Evolutionary conservation across 169 alveolate species (phyloP).

Genomic region (Plasmodium yoelii): DNA sequence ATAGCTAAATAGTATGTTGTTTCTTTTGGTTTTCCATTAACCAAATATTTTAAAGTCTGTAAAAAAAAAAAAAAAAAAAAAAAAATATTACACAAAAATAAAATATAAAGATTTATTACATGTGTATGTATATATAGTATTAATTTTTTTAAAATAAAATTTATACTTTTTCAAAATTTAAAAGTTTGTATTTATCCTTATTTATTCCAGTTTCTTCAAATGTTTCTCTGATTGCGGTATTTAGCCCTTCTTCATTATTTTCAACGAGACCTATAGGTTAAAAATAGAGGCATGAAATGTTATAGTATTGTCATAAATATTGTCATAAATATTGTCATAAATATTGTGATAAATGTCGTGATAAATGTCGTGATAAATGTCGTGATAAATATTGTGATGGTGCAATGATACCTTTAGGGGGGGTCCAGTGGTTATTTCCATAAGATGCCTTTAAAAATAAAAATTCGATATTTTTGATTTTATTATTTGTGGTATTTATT

Average conservation of each 20-base stretch:
- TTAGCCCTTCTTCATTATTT: conserved; percentile 76
- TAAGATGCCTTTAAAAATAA: conserved; percentile 83
- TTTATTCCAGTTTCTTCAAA: conserved; percentile 83
- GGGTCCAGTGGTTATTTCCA: conserved; percentile 85
- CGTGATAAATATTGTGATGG: not conserved
- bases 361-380: not conserved
- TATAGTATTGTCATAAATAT: not conserved
- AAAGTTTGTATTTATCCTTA: conserved; percentile 74
- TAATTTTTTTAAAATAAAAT: not conserved
- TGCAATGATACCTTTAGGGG: conserved; percentile 81
- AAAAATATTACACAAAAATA: not conserved
- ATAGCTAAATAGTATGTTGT: conserved; percentile 81
- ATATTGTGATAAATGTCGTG: not conserved
- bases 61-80: not conserved
- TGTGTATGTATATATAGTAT: not conserved
- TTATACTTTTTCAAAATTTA: conserved; percentile 73
- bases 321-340: not conserved
- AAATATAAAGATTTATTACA: not conserved
- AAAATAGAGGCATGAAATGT: not conserved
- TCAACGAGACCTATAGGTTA: conserved; percentile 79
- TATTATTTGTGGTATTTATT: not conserved
- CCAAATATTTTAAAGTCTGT: conserved; percentile 78
- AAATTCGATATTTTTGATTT: conserved; percentile 60
- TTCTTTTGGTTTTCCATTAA: conserved; percentile 80
- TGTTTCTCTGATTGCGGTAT: conserved; percentile 85